phyloP scores from a whole-genome alignment of 495 filamentous ascomycete genomes.

The Cladorrhinum samala region DNA sequence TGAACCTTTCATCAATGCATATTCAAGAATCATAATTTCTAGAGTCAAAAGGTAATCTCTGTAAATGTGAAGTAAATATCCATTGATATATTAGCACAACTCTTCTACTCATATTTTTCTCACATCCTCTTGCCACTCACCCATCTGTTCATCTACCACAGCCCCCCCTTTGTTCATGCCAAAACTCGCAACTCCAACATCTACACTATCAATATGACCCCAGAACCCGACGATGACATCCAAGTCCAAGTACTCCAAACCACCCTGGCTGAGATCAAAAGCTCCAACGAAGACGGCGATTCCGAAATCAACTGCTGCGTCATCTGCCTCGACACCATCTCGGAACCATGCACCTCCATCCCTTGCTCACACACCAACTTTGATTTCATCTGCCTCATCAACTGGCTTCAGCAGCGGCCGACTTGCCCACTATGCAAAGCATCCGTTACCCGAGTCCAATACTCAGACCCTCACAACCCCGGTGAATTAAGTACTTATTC shows the following conservation, averaged over 20 bases:
- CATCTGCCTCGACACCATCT: constrained; percentile 70
- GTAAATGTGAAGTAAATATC: no score
- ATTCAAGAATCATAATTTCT: no score
- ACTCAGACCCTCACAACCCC: constrained; percentile 48
- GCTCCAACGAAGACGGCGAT: constrained; percentile 11
- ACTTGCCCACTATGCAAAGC: constrained; percentile 77
- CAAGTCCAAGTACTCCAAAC: constrained; percentile 39
- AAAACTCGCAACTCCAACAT: background rate
- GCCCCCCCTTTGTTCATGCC: background rate
- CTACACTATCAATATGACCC: constrained; percentile 22
- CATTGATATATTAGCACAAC: background rate
- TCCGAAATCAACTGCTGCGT: constrained; percentile 48
- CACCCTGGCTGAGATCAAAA: constrained; percentile 41
- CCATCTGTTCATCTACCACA: no score
- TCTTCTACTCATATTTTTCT: background rate
- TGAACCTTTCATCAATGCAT: no score
- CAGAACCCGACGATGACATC: constrained; percentile 26
- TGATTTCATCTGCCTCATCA: constrained; percentile 77
- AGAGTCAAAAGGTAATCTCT: no score
- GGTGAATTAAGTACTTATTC: constrained; percentile 41
- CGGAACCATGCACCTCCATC: constrained; percentile 60
- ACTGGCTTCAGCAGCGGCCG: constrained; percentile 70
- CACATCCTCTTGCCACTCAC: background rate
- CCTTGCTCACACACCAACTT: constrained; percentile 78
- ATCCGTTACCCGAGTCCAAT: constrained; percentile 60